phyloP scores from a whole-genome alignment of 2,329 filamentous ascomycete species.

The Cytospora leucostoma region DNA sequence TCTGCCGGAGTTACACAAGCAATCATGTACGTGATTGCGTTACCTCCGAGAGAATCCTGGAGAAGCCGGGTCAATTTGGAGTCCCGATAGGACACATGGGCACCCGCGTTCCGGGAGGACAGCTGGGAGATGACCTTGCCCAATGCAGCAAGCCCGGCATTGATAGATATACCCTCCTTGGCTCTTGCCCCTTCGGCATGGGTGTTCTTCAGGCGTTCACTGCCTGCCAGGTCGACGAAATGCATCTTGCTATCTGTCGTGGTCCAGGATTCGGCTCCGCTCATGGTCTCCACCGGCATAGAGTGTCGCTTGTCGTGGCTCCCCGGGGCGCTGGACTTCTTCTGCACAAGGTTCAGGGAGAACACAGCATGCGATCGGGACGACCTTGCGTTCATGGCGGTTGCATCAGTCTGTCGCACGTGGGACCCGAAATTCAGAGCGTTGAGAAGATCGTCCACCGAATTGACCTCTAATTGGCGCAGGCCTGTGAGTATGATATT shows the following conservation, averaged over 20 bases:
- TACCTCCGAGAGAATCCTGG: slow-evolving; percentile 94
- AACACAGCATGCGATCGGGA: slow-evolving; percentile 98
- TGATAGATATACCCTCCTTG: slow-evolving; percentile 97
- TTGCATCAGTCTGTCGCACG: slow-evolving; percentile 95
- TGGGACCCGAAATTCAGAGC: slow-evolving; percentile 90
- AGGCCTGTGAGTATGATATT: slow-evolving; percentile 93
- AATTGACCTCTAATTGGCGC: slow-evolving; percentile 84
- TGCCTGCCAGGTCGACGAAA: slow-evolving; percentile 96
- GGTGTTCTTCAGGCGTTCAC: slow-evolving; percentile 95
- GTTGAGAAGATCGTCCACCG: slow-evolving; percentile 84
- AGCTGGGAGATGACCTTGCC: slow-evolving; percentile 98
- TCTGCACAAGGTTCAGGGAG: slow-evolving; percentile 89
- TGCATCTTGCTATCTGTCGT: slow-evolving; percentile 98
- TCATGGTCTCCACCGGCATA: slow-evolving; percentile 78
- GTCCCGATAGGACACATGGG: slow-evolving; percentile 96
- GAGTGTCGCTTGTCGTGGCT: slow-evolving; percentile 82
- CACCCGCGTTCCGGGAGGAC: slow-evolving; percentile 82
- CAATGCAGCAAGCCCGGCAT: slow-evolving; percentile 88
- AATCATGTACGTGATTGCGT: slow-evolving; percentile 99
- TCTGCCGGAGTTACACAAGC: slow-evolving; percentile 96
- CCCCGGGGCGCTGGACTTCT: slow-evolving; percentile 61
- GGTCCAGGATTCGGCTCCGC: slow-evolving; percentile 67
- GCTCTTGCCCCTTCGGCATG: slow-evolving; percentile 92
- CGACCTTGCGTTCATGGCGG: slow-evolving; percentile 95
- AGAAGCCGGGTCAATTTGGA: slow-evolving; percentile 94